Conservation (phyloP, 371 early-diverging fungal genomes). For the Parasitella parasitica region DNA sequence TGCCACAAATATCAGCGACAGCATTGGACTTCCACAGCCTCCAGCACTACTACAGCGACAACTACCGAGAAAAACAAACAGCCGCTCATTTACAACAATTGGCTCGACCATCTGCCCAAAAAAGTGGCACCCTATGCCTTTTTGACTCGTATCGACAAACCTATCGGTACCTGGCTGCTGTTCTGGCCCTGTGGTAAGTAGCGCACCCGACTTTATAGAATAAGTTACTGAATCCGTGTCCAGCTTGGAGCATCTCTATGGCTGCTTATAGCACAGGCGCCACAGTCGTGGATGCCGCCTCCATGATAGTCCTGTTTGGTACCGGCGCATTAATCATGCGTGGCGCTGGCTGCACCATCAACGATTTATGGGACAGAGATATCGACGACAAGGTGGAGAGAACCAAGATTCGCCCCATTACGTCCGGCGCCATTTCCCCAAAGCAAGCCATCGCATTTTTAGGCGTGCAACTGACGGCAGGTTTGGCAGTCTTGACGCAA, state of each 20-base stretch:
- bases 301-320: conserved; percentile 82
- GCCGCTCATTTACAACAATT: conserved; percentile 31
- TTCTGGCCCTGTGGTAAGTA: conserved; percentile 83
- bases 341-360: conserved; percentile 96
- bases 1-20: background rate
- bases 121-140: conserved; percentile 70
- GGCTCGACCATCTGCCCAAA: conserved; percentile 43
- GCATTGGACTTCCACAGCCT: conserved; percentile 12
- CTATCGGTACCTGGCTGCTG: conserved; percentile 90
- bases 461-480: conserved; percentile 76
- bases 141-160: conserved; percentile 85
- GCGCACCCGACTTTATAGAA: background rate
- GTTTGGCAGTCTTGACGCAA: conserved; percentile 77
- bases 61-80: background rate
- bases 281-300: conserved; percentile 50
- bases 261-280: conserved; percentile 65
- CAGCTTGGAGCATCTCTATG: conserved; percentile 84
- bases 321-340: conserved; percentile 93
- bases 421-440: conserved; percentile 73
- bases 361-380: conserved; percentile 94
- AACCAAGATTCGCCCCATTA: conserved; percentile 84
- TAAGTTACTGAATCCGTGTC: background rate
- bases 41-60: background rate
- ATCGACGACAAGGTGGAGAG: conserved; percentile 87
- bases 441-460: conserved; percentile 78